A percentile compares a stretch with the other conserved stretches of the same genome.
Conservation (phyloP, 192 early-diverging fungal genomes). For the Backusella luteola region DNA sequence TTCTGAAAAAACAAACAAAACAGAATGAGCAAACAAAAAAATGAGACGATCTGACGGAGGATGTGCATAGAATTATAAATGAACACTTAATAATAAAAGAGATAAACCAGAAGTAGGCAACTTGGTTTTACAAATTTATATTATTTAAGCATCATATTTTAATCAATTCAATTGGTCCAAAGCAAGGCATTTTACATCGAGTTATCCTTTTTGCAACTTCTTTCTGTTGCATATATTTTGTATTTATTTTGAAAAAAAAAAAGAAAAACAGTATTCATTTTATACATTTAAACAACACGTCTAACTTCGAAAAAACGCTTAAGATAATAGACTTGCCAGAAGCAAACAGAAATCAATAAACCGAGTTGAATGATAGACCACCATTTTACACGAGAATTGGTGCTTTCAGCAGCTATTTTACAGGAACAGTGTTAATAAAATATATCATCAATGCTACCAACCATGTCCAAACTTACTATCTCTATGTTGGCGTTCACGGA, state of each 20-base stretch:
- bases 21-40: not conserved
- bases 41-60: not conserved
- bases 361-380: conserved; percentile 69
- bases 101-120: too few relatives aligned
- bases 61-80: not conserved
- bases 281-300: conserved; percentile 51
- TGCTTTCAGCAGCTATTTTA: conserved; percentile 70
- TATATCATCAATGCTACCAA: not conserved
- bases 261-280: not conserved
- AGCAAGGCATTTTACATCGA: not conserved
- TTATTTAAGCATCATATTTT: too few relatives aligned
- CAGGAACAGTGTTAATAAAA: not conserved
- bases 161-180: not conserved
- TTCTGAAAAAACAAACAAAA: not conserved
- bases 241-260: not conserved
- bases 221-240: not conserved
- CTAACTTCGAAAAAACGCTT: conserved; percentile 73
- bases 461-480: conserved; percentile 57
- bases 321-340: conserved; percentile 75
- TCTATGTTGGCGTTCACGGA: conserved; percentile 60
- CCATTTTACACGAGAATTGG: conserved; percentile 76
- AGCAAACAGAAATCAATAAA: conserved; percentile 61
- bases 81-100: too few relatives aligned
- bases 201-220: too few relatives aligned
- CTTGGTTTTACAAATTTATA: too few relatives aligned